These are phyloP conservation scores for Tricladium varicosporioides DNA, from an alignment of 2,329 filamentous ascomycete genomes.

Conservation along the genomic window DNA sequence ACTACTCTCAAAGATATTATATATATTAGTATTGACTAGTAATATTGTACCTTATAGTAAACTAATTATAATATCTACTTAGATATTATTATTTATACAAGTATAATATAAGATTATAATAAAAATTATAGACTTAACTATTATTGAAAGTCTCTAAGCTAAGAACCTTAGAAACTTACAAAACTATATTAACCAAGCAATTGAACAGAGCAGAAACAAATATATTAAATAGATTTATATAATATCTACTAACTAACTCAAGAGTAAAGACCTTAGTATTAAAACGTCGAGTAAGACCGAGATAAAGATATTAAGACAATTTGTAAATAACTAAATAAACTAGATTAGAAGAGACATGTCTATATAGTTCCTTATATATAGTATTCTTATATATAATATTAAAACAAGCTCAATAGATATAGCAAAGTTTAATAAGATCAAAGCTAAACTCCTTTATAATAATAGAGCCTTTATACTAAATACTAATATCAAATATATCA, in stretches of 20 bases:
- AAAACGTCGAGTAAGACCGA: constrained; percentile 9
- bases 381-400: neutral
- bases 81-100: constrained; percentile 9
- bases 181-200: constrained; percentile 19
- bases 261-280: constrained; percentile 15
- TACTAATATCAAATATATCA: constrained; percentile 12
- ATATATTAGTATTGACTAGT: neutral
- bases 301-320: neutral
- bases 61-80: constrained; percentile 13
- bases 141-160: constrained; percentile 15
- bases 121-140: constrained; percentile 13
- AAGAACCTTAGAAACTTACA: constrained; percentile 12
- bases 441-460: neutral
- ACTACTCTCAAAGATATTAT: neutral
- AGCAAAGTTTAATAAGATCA: neutral
- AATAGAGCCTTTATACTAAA: neutral
- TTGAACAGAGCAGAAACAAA: constrained; percentile 25
- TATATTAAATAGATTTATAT: constrained; percentile 9
- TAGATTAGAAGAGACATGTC: constrained; percentile 1
- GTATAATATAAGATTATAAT: constrained; percentile 17
- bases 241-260: constrained; percentile 11
- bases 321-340: constrained; percentile 1
- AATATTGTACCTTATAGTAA: constrained; percentile 9
- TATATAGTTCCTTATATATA: constrained; percentile 2
- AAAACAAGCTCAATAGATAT: neutral